Evolutionary conservation across 192 early-diverging fungal genomes (phyloP), one percentile per base, ranked within the genome.

Genomic region (Rhizophlyctis rosea): DNA sequence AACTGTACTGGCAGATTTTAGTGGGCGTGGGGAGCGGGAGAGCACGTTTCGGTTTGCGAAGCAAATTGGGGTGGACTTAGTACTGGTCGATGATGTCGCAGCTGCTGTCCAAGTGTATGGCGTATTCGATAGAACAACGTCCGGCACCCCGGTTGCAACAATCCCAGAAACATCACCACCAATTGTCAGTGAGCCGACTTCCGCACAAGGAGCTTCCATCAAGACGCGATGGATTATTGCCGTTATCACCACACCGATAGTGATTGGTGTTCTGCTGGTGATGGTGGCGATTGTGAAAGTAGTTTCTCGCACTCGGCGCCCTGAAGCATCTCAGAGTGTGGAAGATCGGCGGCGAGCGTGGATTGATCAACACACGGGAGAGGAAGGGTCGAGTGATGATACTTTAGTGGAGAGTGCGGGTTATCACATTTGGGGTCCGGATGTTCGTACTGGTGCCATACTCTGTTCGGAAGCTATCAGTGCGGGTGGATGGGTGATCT

Each of bases 181-280:
- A 18, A 18, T 44, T 7, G 9, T 44, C 9, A 18, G 39, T 18
- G 39, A 44, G 18, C 9, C 9, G 18, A 18, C 9, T 44, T 7
- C 9, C 18, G 39, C 14, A 3, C 16, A n/a, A 16, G 57, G 35
- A 16, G 57, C 34, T 14, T 58, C 57, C 2, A 18, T 21, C 30
- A 29, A 33, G 23, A 58, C 57, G 2, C 28, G 57, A 36, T 58
- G 57, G 57, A 39, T 25, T 13, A 18, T 58, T 33, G 57, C 57
- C 30, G 57, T 58, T 31, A 25, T 33, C 32, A 39, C 18, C 57
- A 39, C 35, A 3, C 57, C 57, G n/a, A 13, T 7, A 7, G 57
- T 58, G 2, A 24, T 29, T 13, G 35, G 21, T 47, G n/a, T 4
- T 25, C n/a, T n/a, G n/a, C n/a, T n/a, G n/a, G 30, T 21, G 18